Conservation (phyloP, 2,329 filamentous ascomycete genomes). For the Dryadomyces quercivorus region DNA sequence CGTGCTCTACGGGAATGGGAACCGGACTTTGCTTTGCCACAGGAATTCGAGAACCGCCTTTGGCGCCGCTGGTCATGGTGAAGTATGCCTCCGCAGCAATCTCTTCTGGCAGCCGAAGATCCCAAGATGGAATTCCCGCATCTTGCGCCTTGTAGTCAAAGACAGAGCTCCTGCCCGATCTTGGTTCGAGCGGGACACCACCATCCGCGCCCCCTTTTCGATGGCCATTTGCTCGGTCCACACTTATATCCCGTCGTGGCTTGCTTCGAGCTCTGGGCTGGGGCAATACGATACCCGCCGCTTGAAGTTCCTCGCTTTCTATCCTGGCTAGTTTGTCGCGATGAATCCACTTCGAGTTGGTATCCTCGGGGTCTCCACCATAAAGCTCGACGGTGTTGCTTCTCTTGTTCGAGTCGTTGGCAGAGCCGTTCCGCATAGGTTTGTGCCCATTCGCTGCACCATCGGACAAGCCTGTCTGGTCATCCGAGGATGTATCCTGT, state of each 20-base stretch:
- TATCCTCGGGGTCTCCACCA: constrained; percentile 26
- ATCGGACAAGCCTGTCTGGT: constrained; percentile 27
- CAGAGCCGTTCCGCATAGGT: not conserved
- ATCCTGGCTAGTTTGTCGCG: constrained; percentile 73
- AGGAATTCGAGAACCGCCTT: constrained; percentile 71
- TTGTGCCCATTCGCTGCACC: constrained; percentile 31
- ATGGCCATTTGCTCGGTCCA: constrained; percentile 20
- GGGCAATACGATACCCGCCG: constrained; percentile 57
- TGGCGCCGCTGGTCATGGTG: constrained; percentile 37
- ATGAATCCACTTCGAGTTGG: constrained; percentile 73
- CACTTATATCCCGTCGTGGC: constrained; percentile 13
- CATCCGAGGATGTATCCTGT: not conserved
- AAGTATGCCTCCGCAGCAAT: constrained; percentile 52
- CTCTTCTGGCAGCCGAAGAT: constrained; percentile 67
- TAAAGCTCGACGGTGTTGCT: constrained; percentile 18
- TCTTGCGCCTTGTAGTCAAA: constrained; percentile 26
- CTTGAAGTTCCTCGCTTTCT: constrained; percentile 68
- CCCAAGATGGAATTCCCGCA: constrained; percentile 44
- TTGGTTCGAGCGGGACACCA: constrained; percentile 17
- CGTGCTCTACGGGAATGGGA: constrained; percentile 58
- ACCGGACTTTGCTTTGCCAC: constrained; percentile 68
- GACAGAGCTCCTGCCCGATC: constrained; percentile 35
- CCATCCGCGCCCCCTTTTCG: constrained; percentile 21
- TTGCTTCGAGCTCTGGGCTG: constrained; percentile 35
- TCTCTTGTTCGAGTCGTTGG: constrained; percentile 11